Evolutionary conservation across 345 rosid genomes (phyloP), one percentile per base, ranked within the genome.

Genomic region (Heritiera fomes): DNA sequence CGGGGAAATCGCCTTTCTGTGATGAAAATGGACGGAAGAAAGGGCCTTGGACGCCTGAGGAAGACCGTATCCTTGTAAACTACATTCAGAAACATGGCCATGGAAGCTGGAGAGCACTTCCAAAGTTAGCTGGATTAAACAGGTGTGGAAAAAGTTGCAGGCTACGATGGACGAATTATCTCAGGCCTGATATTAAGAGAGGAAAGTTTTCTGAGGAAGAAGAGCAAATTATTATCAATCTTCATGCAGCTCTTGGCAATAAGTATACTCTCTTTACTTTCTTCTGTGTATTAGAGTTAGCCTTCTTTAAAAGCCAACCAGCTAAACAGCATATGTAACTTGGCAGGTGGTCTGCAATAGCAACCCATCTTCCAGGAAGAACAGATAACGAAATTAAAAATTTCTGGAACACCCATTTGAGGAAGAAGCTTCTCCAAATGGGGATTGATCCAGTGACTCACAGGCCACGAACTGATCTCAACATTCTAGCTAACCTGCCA

Each of bases 71-170:
- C 79, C 86, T 92, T 58, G 77, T 87, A 6, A 87, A 87, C 73
- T 85, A 85, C 81, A 88, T 92, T 34, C 38, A 34, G 38, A 34
- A 34, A 34, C 38, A 34, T 34, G 38, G 38, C 3, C 92, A 88
- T 86, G 94, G 92, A 85, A 92, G 93, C 55, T 92, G 97, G 97
- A 87, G 91, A 84, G 91, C 91, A 50, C 91, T 90, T 71, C 94
- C 97, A 0, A 86, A 78, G 80, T 88, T 86, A 68, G 93, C 95
- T 9, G 95, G 97, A 32, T 75, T 91, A 66, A 91, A 92, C 77
- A 81, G 97, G 69, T 92, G 97, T 32, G 97, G 97, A 8, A 92
- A 92, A 81, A 92, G 97, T 82, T 92, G 97, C 75, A 87, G 97
- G 79, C 82, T 91, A 28, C 65, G 97, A 69, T 91, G 97, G 97